phyloP scores from a whole-genome alignment of 2,329 filamentous ascomycete genomes.

The Lasiodiplodia hormozganensis region DNA sequence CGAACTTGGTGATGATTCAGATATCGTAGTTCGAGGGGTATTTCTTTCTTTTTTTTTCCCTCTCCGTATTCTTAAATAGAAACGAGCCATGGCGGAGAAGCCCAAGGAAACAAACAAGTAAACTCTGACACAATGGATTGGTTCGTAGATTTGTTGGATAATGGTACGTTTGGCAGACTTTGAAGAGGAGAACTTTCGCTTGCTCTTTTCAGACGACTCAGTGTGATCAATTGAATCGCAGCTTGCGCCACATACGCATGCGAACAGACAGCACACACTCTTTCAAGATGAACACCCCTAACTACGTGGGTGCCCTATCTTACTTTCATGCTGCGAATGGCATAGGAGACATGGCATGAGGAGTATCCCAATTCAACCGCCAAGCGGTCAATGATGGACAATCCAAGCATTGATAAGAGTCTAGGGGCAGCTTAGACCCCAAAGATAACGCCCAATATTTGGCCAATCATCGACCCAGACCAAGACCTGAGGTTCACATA shows the following conservation, averaged over 20 bases:
- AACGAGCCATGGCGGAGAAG: neutral
- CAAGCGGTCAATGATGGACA: neutral
- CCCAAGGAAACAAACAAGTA: neutral
- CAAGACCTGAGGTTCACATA: slow-evolving; percentile 5
- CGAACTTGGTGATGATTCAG: neutral
- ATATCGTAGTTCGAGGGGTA: neutral
- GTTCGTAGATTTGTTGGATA: too few relatives aligned
- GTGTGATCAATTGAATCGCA: neutral
- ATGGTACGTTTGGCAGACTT: neutral
- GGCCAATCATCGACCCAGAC: neutral
- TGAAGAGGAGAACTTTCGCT: neutral
- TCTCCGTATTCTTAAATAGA: too few relatives aligned
- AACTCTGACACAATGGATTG: neutral
- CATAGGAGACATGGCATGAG: neutral
- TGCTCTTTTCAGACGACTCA: neutral
- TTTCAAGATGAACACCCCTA: neutral
- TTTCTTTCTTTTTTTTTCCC: too few relatives aligned
- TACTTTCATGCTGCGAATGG: neutral
- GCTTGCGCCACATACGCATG: neutral
- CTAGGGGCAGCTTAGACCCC: neutral
- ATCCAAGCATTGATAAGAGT: neutral
- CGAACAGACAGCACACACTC: neutral
- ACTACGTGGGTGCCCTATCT: neutral
- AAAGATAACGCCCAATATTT: neutral
- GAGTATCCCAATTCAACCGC: neutral